These are phyloP conservation scores for Stemphylium beticola DNA, from an alignment of 2,329 filamentous ascomycete species.

Conservation along the genomic window DNA sequence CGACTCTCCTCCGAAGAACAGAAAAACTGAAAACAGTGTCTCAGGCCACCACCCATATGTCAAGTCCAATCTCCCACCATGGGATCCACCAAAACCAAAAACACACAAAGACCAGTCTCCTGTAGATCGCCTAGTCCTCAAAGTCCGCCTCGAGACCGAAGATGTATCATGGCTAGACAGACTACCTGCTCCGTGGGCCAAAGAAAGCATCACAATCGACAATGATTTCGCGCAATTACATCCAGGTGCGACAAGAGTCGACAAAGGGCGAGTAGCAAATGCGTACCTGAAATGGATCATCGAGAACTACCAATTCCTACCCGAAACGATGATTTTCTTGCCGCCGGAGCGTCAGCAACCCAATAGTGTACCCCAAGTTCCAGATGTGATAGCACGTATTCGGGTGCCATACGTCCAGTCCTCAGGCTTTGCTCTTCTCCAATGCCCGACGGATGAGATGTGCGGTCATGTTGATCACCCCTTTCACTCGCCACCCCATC, in stretches of 20 bases:
- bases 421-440: constrained; percentile 50
- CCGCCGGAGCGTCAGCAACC: constrained; percentile 10
- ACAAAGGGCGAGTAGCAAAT: constrained; percentile 30
- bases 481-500: constrained; percentile 28
- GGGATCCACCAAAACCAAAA: constrained; percentile 12
- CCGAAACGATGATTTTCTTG: constrained; percentile 27
- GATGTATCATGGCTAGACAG: constrained; percentile 22
- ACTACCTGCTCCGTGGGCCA: constrained; percentile 45
- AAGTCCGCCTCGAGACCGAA: constrained; percentile 18
- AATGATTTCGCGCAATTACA: constrained; percentile 18
- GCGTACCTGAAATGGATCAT: constrained; percentile 36
- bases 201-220: constrained; percentile 45
- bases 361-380: background rate
- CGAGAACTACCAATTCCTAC: constrained; percentile 29
- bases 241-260: constrained; percentile 8
- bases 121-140: constrained; percentile 16
- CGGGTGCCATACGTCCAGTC: constrained; percentile 46
- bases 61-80: constrained; percentile 2
- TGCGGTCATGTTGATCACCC: constrained; percentile 48
- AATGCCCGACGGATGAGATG: constrained; percentile 44
- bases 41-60: constrained; percentile 19
- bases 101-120: background rate
- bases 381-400: constrained; percentile 29
- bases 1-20: no score
- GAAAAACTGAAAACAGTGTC: background rate